Evolutionary conservation across 2,329 filamentous ascomycete genomes (phyloP), one percentile per base, ranked within the genome.

Genomic region (Colletotrichum musae): DNA sequence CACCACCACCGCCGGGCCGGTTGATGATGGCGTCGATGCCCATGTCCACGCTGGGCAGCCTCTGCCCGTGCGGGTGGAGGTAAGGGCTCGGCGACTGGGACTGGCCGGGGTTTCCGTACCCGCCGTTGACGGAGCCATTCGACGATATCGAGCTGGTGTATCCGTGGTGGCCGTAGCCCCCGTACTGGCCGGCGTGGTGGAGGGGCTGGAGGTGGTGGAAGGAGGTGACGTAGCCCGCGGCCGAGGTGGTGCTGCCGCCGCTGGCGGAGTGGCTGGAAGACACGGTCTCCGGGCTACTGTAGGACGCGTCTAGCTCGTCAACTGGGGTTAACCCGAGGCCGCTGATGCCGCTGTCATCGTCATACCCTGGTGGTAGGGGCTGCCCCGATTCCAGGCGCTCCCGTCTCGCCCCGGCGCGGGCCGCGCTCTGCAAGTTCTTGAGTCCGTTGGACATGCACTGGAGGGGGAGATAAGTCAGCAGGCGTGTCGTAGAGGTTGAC

Each of bases 361-460:
- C 87, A 84, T 88, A 88, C 80, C 81, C 83, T 80, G 71, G 62
- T 71, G 80, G 77, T 50, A 81, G 75, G 67, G 76, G 75, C 71
- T 85, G 80, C 59, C 81, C 80, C 39, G 80, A 81, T 80, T 87
- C 87, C 74, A 88, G 81, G 70, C 88, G 88, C 82, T 90, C 91
- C 75, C 91, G 91, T 72, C 91, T 89, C 68, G 88, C 85, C 67
- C 88, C 89, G 64, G 91, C 87, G 71, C 92, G 89, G 72, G 90
- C 87, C 60, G 90, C 88, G 74, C 90, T 89, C 77, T 92, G 91
- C 67, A 96, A 87, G 79, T 93, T 94, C 82, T 94, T 95, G 74
- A 95, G 84, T 43, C 94, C 93, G 76, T 92, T 93, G 78, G 92
- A 91, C 90, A 96, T 93, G 81, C 92, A 94, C 93, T 95, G 73